A percentile compares a stretch with the other conserved stretches of the same genome.
phyloP scores from a whole-genome alignment of 2,329 filamentous ascomycete genomes.

The Tolypocladium endophyticum region DNA sequence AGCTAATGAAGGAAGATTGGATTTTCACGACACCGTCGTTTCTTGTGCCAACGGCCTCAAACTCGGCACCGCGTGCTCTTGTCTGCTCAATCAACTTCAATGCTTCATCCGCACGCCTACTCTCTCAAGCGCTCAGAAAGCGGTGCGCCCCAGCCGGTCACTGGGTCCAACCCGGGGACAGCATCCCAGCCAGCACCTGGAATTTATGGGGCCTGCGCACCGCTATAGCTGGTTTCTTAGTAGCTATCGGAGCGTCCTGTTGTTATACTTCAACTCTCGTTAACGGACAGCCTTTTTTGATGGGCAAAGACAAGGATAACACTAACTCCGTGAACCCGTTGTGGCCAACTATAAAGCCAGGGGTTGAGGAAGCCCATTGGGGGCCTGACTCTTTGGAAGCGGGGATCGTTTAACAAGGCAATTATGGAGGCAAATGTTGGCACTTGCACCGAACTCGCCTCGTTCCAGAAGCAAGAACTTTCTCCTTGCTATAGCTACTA shows the following conservation, averaged over 20 bases:
- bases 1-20: no score
- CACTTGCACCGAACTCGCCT: conserved; percentile 20
- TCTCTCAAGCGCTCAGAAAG: conserved; percentile 4
- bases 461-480: conserved; percentile 14
- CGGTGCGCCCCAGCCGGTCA: conserved; percentile 7
- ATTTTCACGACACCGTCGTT: no score
- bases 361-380: conserved; percentile 51
- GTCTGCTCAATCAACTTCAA: not conserved
- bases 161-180: conserved; percentile 6
- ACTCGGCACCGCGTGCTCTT: not conserved
- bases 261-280: conserved; percentile 19
- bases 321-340: conserved; percentile 25
- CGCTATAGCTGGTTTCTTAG: conserved; percentile 13
- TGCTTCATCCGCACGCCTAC: not conserved
- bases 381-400: conserved; percentile 41
- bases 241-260: conserved; percentile 22
- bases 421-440: conserved; percentile 55
- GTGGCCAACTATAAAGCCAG: conserved; percentile 38
- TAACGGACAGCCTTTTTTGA: no score
- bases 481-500: not conserved
- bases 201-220: conserved; percentile 4
- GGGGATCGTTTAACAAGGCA: conserved; percentile 52
- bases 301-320: not conserved
- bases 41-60: no score
- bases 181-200: conserved; percentile 7